phyloP scores from a whole-genome alignment of 352 stramenopile species.

The Phytophthora megakarya region DNA sequence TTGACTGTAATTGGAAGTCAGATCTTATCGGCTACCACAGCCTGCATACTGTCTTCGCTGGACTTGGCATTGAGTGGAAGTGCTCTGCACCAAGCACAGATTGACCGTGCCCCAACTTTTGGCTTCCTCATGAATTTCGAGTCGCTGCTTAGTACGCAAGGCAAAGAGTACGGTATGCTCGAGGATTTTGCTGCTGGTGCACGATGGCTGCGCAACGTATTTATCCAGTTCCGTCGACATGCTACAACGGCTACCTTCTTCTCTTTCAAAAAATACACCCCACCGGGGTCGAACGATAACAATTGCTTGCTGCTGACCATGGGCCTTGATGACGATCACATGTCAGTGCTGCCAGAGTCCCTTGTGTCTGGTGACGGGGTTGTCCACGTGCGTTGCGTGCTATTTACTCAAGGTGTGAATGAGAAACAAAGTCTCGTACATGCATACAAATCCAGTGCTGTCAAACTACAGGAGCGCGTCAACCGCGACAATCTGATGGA shows the following conservation, averaged over 20 bases:
- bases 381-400: constrained; percentile 64
- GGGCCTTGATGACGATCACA: constrained; percentile 54
- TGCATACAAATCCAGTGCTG: constrained; percentile 72
- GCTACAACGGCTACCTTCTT: constrained; percentile 51
- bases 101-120: constrained; percentile 57
- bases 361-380: constrained; percentile 50
- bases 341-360: constrained; percentile 52
- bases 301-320: constrained; percentile 72
- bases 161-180: constrained; percentile 96
- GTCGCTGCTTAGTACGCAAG: constrained; percentile 89
- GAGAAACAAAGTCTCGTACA: constrained; percentile 87
- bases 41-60: constrained; percentile 70
- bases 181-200: constrained; percentile 87
- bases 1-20: constrained; percentile 76
- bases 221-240: constrained; percentile 74
- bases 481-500: constrained; percentile 83
- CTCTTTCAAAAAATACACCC: constrained; percentile 61
- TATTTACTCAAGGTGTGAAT: constrained; percentile 86
- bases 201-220: constrained; percentile 82
- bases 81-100: constrained; percentile 57
- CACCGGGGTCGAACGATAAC: constrained; percentile 38
- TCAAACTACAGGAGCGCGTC: constrained; percentile 80
- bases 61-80: constrained; percentile 68
- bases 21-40: constrained; percentile 69
- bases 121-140: constrained; percentile 85